These are phyloP conservation scores for Isabelozyma pseudorhagii DNA, from an alignment of 805 yeast genomes.

Conservation along the genomic window DNA sequence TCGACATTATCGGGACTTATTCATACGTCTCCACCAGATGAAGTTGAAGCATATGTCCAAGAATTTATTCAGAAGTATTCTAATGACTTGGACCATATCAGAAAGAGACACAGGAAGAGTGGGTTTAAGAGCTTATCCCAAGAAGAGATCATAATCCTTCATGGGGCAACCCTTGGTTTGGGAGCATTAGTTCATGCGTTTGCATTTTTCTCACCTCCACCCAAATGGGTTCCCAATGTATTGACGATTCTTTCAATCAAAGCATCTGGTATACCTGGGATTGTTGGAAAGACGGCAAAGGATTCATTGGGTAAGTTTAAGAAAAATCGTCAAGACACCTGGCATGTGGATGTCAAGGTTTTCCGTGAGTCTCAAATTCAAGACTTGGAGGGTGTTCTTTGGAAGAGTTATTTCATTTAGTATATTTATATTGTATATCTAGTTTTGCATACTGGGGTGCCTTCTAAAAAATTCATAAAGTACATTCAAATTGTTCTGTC, in stretches of 20 bases:
- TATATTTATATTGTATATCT: neutral
- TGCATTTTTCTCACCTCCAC: constrained; percentile 89
- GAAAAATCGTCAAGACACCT: constrained; percentile 89
- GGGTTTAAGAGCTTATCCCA: constrained; percentile 33
- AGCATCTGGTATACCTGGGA: constrained; percentile 70
- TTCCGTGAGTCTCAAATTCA: constrained; percentile 79
- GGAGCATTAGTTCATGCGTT: constrained; percentile 88
- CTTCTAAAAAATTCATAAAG: neutral
- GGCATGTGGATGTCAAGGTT: constrained; percentile 82
- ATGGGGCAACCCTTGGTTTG: constrained; percentile 84
- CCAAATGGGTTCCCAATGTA: constrained; percentile 79
- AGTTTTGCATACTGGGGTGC: neutral
- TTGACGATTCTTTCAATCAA: constrained; percentile 67
- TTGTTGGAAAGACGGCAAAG: constrained; percentile 82
- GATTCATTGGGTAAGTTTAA: constrained; percentile 78
- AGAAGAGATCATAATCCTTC: constrained; percentile 50
- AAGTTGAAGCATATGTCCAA: constrained; percentile 39
- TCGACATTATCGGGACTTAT: constrained; percentile 76
- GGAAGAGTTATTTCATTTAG: constrained; percentile 87
- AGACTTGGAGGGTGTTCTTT: constrained; percentile 89
- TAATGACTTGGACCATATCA: constrained; percentile 37
- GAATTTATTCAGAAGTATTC: constrained; percentile 31
- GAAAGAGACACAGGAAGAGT: constrained; percentile 36
- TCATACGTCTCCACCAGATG: constrained; percentile 55
- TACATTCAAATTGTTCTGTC: too few relatives aligned